A percentile compares a stretch with the other conserved stretches of the same genome.
phyloP scores from a whole-genome alignment of 441 rosid species.

The Manihot esculenta region DNA sequence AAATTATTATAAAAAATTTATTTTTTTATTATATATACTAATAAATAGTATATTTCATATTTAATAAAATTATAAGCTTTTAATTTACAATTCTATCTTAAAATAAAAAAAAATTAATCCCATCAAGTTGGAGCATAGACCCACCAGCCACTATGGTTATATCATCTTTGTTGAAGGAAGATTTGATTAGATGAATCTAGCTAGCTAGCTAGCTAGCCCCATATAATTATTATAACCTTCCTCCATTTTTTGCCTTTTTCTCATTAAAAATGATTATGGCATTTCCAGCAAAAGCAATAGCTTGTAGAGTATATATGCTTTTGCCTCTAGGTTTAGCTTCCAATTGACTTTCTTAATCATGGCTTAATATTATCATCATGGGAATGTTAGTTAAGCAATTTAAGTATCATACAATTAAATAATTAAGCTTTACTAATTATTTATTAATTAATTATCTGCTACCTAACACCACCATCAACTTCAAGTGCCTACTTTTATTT shows the following conservation, averaged over 20 bases:
- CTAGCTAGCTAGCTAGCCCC: too few relatives aligned
- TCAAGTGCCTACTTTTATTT: neutral
- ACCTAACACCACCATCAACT: neutral
- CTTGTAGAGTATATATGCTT: neutral
- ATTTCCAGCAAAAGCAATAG: neutral
- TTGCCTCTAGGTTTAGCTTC: neutral
- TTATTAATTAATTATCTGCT: too few relatives aligned
- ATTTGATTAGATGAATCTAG: neutral
- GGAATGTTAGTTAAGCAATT: too few relatives aligned
- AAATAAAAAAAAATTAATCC: neutral
- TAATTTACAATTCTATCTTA: too few relatives aligned
- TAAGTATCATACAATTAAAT: too few relatives aligned
- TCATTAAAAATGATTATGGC: neutral
- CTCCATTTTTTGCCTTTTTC: neutral
- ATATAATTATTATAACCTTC: neutral
- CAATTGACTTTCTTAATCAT: neutral
- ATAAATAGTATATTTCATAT: too few relatives aligned
- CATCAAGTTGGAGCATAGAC: neutral
- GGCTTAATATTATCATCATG: too few relatives aligned
- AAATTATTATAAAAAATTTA: too few relatives aligned
- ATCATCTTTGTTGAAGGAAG: too few relatives aligned
- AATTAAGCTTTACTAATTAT: too few relatives aligned
- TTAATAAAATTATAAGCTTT: too few relatives aligned
- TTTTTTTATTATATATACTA: too few relatives aligned
- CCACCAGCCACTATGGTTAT: conserved; percentile 5